Base-by-base conservation (phyloP, 139 green algal species). In the Closterium sp. region DNA sequence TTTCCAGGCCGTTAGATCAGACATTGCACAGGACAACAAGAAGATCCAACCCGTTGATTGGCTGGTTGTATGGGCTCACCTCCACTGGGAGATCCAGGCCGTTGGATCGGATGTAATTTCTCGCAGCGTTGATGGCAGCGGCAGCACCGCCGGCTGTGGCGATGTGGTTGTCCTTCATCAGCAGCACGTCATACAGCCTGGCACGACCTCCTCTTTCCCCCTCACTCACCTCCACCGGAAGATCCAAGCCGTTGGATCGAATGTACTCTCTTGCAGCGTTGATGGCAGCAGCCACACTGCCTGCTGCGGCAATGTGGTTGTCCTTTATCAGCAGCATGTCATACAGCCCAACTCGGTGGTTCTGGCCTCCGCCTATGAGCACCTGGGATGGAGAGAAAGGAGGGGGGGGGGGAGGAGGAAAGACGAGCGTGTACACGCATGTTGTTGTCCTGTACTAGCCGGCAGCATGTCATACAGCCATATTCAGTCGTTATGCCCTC, bases 131-230 rank as follows among this genome's bases (percentile, higher is more conserved):
- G 8, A 96, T 31, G 2, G 97, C 97, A 10, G 93, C 84, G 0
- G 64, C 38, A 84, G 99, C 96, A 64, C 98, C 98, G 6, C 98
- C 98, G 23, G 98, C 97, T 43, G 97, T 98, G 30, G 97, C 96
- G 35, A 99, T 97, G 95, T 99, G 98, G 95, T 99, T 99, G 96
- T 99, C 98, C 92, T 99, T 99, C 94, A 99, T 99, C 97, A 99
- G 98, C 92, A 99, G 96, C 98, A 99, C 99, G 55, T 76, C 30
- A 12, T 33, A 86, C 83, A 86, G 30, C 83, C n/a, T n/a, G n/a
- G n/a, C n/a, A n/a, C n/a, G n/a, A n/a, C n/a, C n/a, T n/a, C n/a
- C n/a, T n/a, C n/a, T 83, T 16, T 28, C 83, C 83, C 36, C 31
- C 7, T 88, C 88, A 25, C 83, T 89, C 86, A 93, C 91, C 87